phyloP scores from a whole-genome alignment of 352 stramenopile genomes.

The Pythium phragmiticola region DNA sequence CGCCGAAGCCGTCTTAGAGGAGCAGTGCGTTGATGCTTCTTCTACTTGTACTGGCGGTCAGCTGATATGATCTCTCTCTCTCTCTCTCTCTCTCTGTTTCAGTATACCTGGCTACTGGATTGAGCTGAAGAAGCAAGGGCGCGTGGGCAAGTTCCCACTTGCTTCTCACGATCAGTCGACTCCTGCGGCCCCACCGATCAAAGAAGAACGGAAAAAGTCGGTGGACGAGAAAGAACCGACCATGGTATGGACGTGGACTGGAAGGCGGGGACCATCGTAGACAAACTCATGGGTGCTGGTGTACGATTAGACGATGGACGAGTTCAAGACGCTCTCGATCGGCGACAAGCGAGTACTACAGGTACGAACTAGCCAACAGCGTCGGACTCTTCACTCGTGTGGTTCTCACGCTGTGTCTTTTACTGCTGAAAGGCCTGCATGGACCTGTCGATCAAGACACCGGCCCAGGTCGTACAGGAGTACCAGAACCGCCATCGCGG shows the following conservation, averaged over 20 bases:
- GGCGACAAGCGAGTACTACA: slow-evolving; percentile 62
- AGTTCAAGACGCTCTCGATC: slow-evolving; percentile 70
- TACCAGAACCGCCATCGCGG: slow-evolving; percentile 82
- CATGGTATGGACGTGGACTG: slow-evolving; percentile 8
- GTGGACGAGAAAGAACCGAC: slow-evolving; percentile 2
- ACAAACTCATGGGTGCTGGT: not conserved
- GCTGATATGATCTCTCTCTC: not conserved
- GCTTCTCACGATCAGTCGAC: slow-evolving; percentile 3
- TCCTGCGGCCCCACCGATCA: not conserved
- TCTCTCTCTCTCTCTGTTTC: not conserved
- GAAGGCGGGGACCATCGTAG: not conserved
- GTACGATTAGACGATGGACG: slow-evolving; percentile 41
- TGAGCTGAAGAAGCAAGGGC: slow-evolving; percentile 19
- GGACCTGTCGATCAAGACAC: slow-evolving; percentile 78
- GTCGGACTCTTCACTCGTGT: not conserved
- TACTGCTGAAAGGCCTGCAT: slow-evolving; percentile 50
- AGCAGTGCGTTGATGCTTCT: slow-evolving; percentile 14
- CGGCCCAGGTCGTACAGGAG: slow-evolving; percentile 82
- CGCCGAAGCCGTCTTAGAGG: slow-evolving; percentile 27
- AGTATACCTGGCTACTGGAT: slow-evolving; percentile 27
- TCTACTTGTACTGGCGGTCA: not conserved
- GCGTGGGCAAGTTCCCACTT: slow-evolving; percentile 6
- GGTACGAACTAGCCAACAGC: slow-evolving; percentile 21
- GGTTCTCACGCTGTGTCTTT: not conserved
- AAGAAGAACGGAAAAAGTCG: slow-evolving; percentile 9